Evolutionary conservation across 169 alveolate species (phyloP).

Genomic region (Amoebophrya sp.): DNA sequence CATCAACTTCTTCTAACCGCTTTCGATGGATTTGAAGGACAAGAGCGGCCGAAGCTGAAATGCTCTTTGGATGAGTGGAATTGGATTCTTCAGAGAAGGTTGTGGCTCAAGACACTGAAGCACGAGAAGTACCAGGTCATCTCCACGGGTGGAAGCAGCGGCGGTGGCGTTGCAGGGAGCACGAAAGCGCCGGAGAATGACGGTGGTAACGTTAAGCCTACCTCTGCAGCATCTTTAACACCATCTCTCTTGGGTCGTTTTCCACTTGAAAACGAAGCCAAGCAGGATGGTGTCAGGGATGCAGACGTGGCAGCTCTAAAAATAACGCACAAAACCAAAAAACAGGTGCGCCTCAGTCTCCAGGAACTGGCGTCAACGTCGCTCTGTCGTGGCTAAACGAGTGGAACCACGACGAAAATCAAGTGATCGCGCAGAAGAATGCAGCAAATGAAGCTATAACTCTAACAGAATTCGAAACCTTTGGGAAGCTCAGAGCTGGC

Average conservation of each 20-base stretch:
- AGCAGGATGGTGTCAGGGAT: too few relatives aligned
- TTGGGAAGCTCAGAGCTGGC: conserved; percentile 4
- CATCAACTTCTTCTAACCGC: too few relatives aligned
- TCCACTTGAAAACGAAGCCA: too few relatives aligned
- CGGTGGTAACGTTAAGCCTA: too few relatives aligned
- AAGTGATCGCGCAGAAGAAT: conserved; percentile 27
- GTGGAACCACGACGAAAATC: conserved; percentile 32
- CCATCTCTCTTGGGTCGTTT: too few relatives aligned
- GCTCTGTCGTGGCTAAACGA: not conserved
- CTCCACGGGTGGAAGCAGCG: not conserved
- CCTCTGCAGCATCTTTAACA: not conserved
- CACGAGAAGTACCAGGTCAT: not conserved
- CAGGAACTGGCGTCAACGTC: not conserved
- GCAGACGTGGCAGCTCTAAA: not conserved
- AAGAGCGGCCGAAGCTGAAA: not conserved
- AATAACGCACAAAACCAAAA: not conserved
- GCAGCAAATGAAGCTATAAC: not conserved
- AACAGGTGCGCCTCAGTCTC: not conserved
- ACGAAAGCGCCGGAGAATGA: too few relatives aligned
- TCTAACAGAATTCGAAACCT: conserved; percentile 27
- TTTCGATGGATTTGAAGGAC: not conserved
- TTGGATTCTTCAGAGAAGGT: not conserved
- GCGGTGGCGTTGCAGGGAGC: not conserved
- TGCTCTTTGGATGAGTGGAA: not conserved
- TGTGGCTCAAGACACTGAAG: not conserved